Conservation (phyloP, 2,329 filamentous ascomycete species). For the Trichoderma citrinoviride region DNA sequence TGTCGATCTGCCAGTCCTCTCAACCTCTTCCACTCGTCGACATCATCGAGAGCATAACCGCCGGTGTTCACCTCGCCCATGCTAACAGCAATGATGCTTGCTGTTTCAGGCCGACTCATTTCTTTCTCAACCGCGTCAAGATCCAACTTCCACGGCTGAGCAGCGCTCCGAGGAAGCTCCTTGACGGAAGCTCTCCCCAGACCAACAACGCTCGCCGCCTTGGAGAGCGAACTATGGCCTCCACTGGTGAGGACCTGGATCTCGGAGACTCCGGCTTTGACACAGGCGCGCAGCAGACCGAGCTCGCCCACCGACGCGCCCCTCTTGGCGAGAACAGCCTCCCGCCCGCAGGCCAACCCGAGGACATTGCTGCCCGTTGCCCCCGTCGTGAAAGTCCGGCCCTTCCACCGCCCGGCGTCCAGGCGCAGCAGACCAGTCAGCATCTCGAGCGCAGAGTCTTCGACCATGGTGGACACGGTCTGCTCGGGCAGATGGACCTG, state of each 20-base stretch:
- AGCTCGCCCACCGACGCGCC: slow-evolving; percentile 59
- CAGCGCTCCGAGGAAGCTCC: slow-evolving; percentile 50
- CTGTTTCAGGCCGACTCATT: slow-evolving; percentile 52
- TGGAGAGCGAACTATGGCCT: slow-evolving; percentile 79
- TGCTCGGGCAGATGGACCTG: slow-evolving; percentile 77
- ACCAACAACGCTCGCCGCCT: slow-evolving; percentile 79
- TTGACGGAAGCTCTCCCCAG: slow-evolving; percentile 69
- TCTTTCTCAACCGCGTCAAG: slow-evolving; percentile 61
- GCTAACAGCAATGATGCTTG: slow-evolving; percentile 77
- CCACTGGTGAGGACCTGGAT: slow-evolving; percentile 78
- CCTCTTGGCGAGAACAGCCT: slow-evolving; percentile 52
- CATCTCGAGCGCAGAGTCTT: slow-evolving; percentile 68
- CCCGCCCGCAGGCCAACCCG: slow-evolving; percentile 64
- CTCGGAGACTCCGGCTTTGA: slow-evolving; percentile 59
- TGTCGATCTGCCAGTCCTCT: slow-evolving; percentile 69
- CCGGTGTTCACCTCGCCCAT: slow-evolving; percentile 91
- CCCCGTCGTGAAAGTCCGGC: slow-evolving; percentile 56
- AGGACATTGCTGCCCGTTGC: slow-evolving; percentile 79
- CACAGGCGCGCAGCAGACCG: slow-evolving; percentile 67
- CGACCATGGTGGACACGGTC: slow-evolving; percentile 71
- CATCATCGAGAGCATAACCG: slow-evolving; percentile 62
- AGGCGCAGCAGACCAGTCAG: slow-evolving; percentile 66
- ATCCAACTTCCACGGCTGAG: slow-evolving; percentile 68
- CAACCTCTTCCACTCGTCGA: slow-evolving; percentile 59
- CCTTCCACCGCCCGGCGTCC: slow-evolving; percentile 50